These are phyloP conservation scores for Tirmania nivea DNA, from an alignment of 495 filamentous ascomycete genomes.

Conservation along the genomic window DNA sequence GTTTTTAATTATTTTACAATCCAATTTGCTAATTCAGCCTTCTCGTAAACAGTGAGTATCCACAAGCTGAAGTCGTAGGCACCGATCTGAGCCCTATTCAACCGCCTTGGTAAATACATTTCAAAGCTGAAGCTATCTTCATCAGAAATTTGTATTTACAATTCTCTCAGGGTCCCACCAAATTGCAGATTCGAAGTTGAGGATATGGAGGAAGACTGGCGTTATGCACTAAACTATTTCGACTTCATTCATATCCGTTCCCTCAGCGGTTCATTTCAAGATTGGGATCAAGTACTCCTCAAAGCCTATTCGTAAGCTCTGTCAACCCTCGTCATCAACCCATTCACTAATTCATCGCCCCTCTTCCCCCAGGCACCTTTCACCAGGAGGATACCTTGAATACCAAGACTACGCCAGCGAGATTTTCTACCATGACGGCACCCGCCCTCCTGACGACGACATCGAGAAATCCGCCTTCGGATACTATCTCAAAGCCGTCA, in stretches of 20 bases:
- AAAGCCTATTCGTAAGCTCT: constrained; percentile 7
- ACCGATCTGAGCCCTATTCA: constrained; percentile 44
- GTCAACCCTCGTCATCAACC: not conserved
- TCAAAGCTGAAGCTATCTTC: not conserved
- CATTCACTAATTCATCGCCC: too few species aligned
- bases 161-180: constrained; percentile 18
- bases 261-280: constrained; percentile 31
- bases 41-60: constrained; percentile 23
- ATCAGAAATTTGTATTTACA: not conserved
- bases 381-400: constrained; percentile 30
- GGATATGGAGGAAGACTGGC: constrained; percentile 30
- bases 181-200: constrained; percentile 34
- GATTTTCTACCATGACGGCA: constrained; percentile 30
- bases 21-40: not conserved
- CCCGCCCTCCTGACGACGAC: constrained; percentile 26
- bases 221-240: constrained; percentile 23
- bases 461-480: constrained; percentile 18
- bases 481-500: constrained; percentile 26
- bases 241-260: constrained; percentile 42
- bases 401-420: constrained; percentile 26
- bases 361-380: constrained; percentile 14
- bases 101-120: constrained; percentile 24
- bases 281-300: constrained; percentile 28
- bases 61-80: constrained; percentile 34
- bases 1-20: not conserved